phyloP scores from a whole-genome alignment of 768 basidiomycete species.

The Boletus sp. region DNA sequence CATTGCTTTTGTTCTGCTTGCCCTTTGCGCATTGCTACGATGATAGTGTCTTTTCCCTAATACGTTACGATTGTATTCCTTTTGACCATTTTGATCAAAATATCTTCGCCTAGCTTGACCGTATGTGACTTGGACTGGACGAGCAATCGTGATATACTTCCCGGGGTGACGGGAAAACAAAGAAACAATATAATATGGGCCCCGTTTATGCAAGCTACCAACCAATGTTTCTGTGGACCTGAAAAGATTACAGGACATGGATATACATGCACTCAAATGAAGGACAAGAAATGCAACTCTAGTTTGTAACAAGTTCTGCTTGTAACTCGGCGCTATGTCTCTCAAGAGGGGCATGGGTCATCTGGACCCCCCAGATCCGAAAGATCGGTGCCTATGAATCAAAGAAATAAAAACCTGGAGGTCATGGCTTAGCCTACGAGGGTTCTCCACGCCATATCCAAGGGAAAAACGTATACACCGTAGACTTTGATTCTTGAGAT shows the following conservation, averaged over 20 bases:
- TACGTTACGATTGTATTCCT: constrained; percentile 22
- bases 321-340: too few species aligned
- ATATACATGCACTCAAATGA: too few species aligned
- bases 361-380: too few species aligned
- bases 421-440: not conserved
- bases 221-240: too few species aligned
- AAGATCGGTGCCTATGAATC: not conserved
- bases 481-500: not conserved
- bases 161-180: not conserved
- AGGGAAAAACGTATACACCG: not conserved
- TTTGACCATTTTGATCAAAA: constrained; percentile 1
- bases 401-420: not conserved
- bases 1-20: constrained; percentile 14
- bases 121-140: not conserved
- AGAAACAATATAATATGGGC: too few species aligned
- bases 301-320: too few species aligned
- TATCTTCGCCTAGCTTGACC: not conserved
- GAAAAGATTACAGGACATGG: too few species aligned
- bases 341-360: too few species aligned
- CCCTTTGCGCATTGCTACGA: constrained; percentile 13
- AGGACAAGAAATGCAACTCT: too few species aligned
- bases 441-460: not conserved
- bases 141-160: too few species aligned
- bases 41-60: constrained; percentile 14
- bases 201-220: too few species aligned